A percentile compares a stretch with the other conserved stretches of the same genome.
Conservation (phyloP, 768 basidiomycete genomes). For the Lactarius sp. region DNA sequence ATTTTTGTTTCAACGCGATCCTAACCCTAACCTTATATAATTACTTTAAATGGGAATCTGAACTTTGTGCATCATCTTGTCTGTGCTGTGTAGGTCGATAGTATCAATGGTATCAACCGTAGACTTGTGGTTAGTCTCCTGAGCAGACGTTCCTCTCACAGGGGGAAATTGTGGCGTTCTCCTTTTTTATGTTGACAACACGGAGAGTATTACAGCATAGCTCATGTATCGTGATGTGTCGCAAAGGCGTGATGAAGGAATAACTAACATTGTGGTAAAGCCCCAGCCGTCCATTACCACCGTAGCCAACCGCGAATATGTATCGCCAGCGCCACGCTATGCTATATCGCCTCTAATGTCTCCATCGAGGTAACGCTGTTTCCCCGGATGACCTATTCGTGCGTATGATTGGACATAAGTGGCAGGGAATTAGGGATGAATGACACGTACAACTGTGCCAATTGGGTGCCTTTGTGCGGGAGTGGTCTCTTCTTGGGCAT, state of each 20-base stretch:
- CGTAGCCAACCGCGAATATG: not conserved
- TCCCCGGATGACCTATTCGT: slow-evolving; percentile 82
- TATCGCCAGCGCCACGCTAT: slow-evolving; percentile 14
- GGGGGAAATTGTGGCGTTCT: too few species aligned
- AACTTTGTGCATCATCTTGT: too few species aligned
- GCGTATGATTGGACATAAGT: slow-evolving; percentile 9
- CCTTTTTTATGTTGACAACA: too few species aligned
- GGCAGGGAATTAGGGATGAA: not conserved
- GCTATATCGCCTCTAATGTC: slow-evolving; percentile 60
- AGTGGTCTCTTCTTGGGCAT: slow-evolving; percentile 86
- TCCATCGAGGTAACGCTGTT: slow-evolving; percentile 98
- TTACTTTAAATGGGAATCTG: not conserved
- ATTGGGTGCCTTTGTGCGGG: slow-evolving; percentile 87
- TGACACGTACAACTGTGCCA: slow-evolving; percentile 77
- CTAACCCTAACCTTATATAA: slow-evolving; percentile 41
- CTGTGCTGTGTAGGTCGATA: too few species aligned
- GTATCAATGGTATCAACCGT: too few species aligned
- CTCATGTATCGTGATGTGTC: too few species aligned
- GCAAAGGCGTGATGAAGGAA: not conserved
- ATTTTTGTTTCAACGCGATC: slow-evolving; percentile 26
- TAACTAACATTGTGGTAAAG: not conserved
- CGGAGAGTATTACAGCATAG: too few species aligned
- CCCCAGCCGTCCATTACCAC: not conserved
- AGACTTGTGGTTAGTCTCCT: too few species aligned
- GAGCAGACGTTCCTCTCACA: too few species aligned